Evolutionary conservation across 176 grass and related monocot species (phyloP), one percentile per base, ranked within the genome.

Genomic region (Alopecurus myosuroides): DNA sequence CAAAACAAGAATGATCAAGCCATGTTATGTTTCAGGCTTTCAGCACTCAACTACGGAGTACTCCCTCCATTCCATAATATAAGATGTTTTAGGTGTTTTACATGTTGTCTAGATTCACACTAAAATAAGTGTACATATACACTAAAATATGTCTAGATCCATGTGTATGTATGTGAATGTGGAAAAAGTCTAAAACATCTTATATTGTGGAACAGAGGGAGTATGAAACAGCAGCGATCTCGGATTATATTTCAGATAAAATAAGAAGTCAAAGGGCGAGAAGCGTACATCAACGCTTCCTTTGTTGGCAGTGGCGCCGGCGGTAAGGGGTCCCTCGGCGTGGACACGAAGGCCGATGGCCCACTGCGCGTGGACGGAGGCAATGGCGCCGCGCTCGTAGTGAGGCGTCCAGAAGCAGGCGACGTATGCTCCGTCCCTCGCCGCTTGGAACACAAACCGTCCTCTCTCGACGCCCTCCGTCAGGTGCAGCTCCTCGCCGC

Each of bases 341-440:
- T 45, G 55, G 11, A 62, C 55, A 17, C 65, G 56, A 20, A 83
- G 42, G 53, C 85, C 82, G 9, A 84, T 60, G 42, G 23, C 74
- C 91, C 91, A 93, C 45, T 93, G 88, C 77, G 81, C 66, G 33
- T 93, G 78, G 42, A 93, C 77, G 15, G 91, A 79, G 34, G 90
- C 65, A 30, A 79, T 56, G 63, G 81, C 78, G 1, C 62, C 22
- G 33, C 87, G 68, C 48, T 88, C 50, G 77, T 88, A 93, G 33
- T 73, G 62, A 8, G 85, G 85, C 1, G 85, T 78, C 55, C 88
- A 93, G 85, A 86, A 90, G 77, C 88, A 93, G 56, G 78, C 81
- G 4, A 85, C 70, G 52, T 93, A 74, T 65, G 53, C 26, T 19
- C 88, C 91, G 5, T 62, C 31, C 4, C 39, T 25, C 51, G 18